Evolutionary conservation across 345 rosid species (phyloP), one percentile per base, ranked within the genome.

Genomic region (Camelina hispida): DNA sequence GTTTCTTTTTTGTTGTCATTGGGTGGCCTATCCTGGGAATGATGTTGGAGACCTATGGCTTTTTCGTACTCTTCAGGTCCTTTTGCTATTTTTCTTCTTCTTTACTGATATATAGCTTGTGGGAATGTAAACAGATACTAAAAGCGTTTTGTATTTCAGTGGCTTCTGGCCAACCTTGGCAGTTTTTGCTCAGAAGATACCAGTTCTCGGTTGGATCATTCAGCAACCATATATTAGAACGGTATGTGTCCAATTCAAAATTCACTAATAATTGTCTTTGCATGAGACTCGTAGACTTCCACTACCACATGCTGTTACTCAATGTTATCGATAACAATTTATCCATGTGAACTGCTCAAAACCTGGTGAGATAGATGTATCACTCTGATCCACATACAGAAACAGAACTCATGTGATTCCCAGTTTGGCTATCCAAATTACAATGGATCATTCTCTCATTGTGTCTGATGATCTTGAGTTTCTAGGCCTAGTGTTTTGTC

Each of bases 111-210:
- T 57, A 30, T 30, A 22, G 50, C 42, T 20, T 65, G 57, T 58
- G 55, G 68, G 61, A 57, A 18, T 65, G 55, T 66, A 28, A 13
- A n/a, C 43, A 16, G 17, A 14, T 43, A 52, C 55, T 73, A 34
- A 78, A n/a, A 32, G 2, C 0, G 53, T 68, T 35, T 25, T 68
- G 35, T 61, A 7, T 78, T 54, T 44, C 91, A 95, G 98, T 86
- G 99, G 99, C 58, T 95, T 95, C 90, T 95, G 99, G 99, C 98
- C 97, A 4, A 92, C 99, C 51, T 84, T 95, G 60, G 85, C 99
- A 66, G 96, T 92, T 67, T 92, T 95, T 62, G 58, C 87, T 22
- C 96, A 92, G 80, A 92, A 80, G 93, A 95, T 95, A 83, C 99
- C 99, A 8, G 57, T 95, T 78, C 91, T 95, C 56, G 91, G 99